Conservation (phyloP, 1,139 yeast genomes). For the Yamadazyma friedrichii region DNA sequence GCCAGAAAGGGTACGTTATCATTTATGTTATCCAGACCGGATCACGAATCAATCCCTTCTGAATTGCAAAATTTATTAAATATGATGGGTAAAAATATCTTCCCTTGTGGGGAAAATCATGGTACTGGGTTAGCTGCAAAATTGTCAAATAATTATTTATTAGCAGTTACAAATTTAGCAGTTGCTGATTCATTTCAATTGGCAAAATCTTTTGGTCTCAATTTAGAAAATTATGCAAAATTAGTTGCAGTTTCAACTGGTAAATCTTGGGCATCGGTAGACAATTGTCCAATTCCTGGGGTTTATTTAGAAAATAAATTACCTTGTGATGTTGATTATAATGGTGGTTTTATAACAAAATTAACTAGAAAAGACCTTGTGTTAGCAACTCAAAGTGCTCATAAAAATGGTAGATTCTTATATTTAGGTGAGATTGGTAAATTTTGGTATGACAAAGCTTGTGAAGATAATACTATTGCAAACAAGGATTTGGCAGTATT, state of each 20-base stretch:
- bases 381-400: slow-evolving; percentile 53
- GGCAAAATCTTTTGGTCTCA: slow-evolving; percentile 54
- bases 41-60: slow-evolving; percentile 27
- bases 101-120: slow-evolving; percentile 52
- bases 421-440: slow-evolving; percentile 42
- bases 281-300: slow-evolving; percentile 59
- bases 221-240: slow-evolving; percentile 48
- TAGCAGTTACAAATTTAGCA: slow-evolving; percentile 59
- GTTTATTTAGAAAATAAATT: slow-evolving; percentile 42
- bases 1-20: slow-evolving; percentile 57
- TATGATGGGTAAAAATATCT: slow-evolving; percentile 53
- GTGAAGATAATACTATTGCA: slow-evolving; percentile 43
- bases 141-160: slow-evolving; percentile 55
- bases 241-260: slow-evolving; percentile 61
- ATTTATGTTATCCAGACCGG: slow-evolving; percentile 52
- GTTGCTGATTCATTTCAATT: slow-evolving; percentile 61
- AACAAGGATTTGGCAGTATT: slow-evolving; percentile 46
- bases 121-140: slow-evolving; percentile 63
- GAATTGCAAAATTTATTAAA: slow-evolving; percentile 29
- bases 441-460: slow-evolving; percentile 46
- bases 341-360: slow-evolving; percentile 55
- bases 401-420: slow-evolving; percentile 31
- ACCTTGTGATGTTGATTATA: slow-evolving; percentile 50
- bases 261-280: slow-evolving; percentile 60
- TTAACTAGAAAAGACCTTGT: slow-evolving; percentile 58